These are phyloP conservation scores for Jaltomata sinuosa DNA, from an alignment of 257 asterid genomes.

Conservation along the genomic window DNA sequence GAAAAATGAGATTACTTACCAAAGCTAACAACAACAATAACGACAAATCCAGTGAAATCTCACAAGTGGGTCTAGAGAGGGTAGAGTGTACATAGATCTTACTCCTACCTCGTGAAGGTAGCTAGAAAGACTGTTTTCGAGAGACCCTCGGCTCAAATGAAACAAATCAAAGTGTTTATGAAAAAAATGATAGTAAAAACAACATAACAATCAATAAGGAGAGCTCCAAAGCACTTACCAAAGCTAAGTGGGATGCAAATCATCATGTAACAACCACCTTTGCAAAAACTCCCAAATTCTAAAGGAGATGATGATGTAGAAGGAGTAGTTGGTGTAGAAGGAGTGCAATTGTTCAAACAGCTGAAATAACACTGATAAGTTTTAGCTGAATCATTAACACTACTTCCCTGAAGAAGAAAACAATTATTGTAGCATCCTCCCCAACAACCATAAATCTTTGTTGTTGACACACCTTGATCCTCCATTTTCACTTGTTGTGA, in stretches of 20 bases:
- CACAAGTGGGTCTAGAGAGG: too few species aligned
- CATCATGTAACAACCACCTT: conserved; percentile 34
- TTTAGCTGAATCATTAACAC: background rate
- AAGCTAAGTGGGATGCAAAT: conserved; percentile 14
- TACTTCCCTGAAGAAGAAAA: background rate
- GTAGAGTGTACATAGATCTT: too few species aligned
- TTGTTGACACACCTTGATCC: background rate
- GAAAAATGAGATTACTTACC: conserved; percentile 11
- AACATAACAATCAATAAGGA: too few species aligned
- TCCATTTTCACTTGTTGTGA: background rate
- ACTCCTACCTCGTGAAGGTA: too few species aligned
- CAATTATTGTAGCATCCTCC: conserved; percentile 8
- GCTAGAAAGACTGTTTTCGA: too few species aligned
- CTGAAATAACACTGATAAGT: background rate
- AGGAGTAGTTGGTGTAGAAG: background rate
- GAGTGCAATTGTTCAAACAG: background rate
- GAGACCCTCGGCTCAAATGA: too few species aligned
- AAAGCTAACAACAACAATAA: too few species aligned
- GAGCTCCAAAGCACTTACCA: too few species aligned
- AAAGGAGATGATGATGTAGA: conserved; percentile 8
- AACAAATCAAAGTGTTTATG: too few species aligned
- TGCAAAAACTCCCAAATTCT: conserved; percentile 26
- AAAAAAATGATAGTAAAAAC: too few species aligned
- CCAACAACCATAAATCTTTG: conserved; percentile 1
- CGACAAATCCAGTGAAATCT: too few species aligned